Evolutionary conservation across 768 basidiomycete species (phyloP).

Genomic region (Tricholoma furcatifolium): DNA sequence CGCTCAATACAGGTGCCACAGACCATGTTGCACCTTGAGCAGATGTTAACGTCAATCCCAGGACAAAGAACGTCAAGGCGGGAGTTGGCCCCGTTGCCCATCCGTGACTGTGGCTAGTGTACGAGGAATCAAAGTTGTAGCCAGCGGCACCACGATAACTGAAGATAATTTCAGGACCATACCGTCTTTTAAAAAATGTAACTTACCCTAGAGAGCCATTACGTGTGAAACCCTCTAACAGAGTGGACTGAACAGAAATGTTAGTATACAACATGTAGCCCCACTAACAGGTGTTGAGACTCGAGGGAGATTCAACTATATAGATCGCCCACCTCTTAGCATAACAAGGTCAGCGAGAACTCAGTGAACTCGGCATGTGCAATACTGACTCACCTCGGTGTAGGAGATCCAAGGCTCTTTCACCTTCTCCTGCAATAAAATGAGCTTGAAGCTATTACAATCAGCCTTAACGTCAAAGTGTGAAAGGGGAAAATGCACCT

Average conservation of each 20-base stretch:
- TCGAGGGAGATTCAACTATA: neutral
- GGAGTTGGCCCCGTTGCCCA: constrained; percentile 51
- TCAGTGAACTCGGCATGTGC: neutral
- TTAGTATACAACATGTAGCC: constrained; percentile 51
- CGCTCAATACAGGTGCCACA: constrained; percentile 42
- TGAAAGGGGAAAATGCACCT: constrained; percentile 27
- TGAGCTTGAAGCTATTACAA: constrained; percentile 45
- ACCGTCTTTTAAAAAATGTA: neutral
- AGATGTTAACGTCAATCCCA: constrained; percentile 43
- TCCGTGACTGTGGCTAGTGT: constrained; percentile 47
- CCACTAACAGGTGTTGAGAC: constrained; percentile 27
- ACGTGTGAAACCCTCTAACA: constrained; percentile 46
- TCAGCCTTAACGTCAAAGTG: neutral
- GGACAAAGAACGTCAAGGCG: constrained; percentile 45
- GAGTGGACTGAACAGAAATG: constrained; percentile 36
- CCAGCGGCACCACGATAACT: constrained; percentile 45
- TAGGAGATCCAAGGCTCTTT: constrained; percentile 44
- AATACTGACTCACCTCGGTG: constrained; percentile 25
- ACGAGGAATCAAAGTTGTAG: constrained; percentile 42
- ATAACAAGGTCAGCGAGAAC: neutral
- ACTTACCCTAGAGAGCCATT: constrained; percentile 45
- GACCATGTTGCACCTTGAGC: constrained; percentile 41
- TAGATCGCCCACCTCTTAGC: constrained; percentile 13
- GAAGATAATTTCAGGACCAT: neutral
- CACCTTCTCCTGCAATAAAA: constrained; percentile 44